Evolutionary conservation across 176 grass and related monocot genomes (phyloP).

Genomic region (Musa itinerans): DNA sequence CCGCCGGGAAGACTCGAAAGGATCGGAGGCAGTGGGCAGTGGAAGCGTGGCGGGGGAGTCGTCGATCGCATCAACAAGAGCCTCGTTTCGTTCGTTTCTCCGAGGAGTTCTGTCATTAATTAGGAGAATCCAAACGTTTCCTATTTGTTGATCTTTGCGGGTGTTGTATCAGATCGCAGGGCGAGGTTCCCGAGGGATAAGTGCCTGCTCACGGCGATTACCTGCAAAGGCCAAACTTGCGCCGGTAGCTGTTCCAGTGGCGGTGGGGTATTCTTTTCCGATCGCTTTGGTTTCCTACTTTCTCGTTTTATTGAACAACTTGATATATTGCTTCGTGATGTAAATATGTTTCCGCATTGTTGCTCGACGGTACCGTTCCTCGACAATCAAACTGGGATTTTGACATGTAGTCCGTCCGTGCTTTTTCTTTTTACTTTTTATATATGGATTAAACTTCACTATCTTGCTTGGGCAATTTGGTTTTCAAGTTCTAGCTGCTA

Average conservation of each 20-base stretch:
- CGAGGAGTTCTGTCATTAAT: neutral
- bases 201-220: constrained; percentile 34
- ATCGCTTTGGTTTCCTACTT: no score
- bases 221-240: constrained; percentile 13
- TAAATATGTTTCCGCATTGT: no score
- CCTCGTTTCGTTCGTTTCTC: constrained; percentile 31
- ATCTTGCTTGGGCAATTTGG: no score
- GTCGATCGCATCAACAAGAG: constrained; percentile 36
- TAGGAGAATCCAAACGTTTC: neutral
- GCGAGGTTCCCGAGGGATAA: constrained; percentile 56
- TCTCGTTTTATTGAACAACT: neutral
- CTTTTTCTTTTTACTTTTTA: no score
- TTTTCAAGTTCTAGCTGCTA: neutral
- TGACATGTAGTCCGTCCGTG: no score
- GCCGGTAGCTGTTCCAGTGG: constrained; percentile 34
- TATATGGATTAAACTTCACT: no score
- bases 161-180: constrained; percentile 44
- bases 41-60: constrained; percentile 1
- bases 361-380: no score
- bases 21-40: neutral
- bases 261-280: constrained; percentile 26
- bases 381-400: no score
- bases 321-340: no score
- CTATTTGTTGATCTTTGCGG: constrained; percentile 1
- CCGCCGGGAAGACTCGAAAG: neutral